Conservation (phyloP, 2,329 filamentous ascomycete species). For the Diaporthe helianthi region DNA sequence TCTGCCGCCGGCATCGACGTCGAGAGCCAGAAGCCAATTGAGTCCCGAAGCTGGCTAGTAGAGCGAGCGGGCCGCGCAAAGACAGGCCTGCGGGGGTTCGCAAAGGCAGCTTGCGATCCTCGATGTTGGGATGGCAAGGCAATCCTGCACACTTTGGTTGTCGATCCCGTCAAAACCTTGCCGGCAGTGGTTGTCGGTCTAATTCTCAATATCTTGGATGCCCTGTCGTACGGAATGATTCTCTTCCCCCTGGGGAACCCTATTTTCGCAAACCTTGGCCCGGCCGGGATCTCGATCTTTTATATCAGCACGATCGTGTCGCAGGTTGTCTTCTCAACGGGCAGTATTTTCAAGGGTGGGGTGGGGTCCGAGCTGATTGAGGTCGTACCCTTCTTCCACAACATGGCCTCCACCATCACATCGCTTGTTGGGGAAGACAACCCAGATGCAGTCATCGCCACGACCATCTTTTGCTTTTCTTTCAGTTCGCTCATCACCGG, state of each 20-base stretch:
- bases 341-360: conserved; percentile 88
- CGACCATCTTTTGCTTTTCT: conserved; percentile 90
- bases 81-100: conserved; percentile 38
- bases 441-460: conserved; percentile 86
- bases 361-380: conserved; percentile 98
- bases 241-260: conserved; percentile 89
- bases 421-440: conserved; percentile 78
- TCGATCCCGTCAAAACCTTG: conserved; percentile 73
- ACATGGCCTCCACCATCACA: conserved; percentile 93
- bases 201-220: conserved; percentile 91
- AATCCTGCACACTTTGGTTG: conserved; percentile 68
- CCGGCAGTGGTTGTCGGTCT: conserved; percentile 89
- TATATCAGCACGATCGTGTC: conserved; percentile 97
- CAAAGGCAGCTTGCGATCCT: conserved; percentile 58
- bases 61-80: conserved; percentile 38
- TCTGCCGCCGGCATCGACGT: conserved; percentile 48
- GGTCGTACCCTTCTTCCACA: conserved; percentile 98
- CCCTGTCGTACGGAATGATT: conserved; percentile 95
- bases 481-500: conserved; percentile 92
- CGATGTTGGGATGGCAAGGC: conserved; percentile 74
- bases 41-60: conserved; percentile 45
- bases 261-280: conserved; percentile 83
- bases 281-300: conserved; percentile 97
- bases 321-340: conserved; percentile 85
- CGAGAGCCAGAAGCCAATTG: conserved; percentile 57